phyloP scores from a whole-genome alignment of 441 rosid genomes.

The Gossypium gossypioides region DNA sequence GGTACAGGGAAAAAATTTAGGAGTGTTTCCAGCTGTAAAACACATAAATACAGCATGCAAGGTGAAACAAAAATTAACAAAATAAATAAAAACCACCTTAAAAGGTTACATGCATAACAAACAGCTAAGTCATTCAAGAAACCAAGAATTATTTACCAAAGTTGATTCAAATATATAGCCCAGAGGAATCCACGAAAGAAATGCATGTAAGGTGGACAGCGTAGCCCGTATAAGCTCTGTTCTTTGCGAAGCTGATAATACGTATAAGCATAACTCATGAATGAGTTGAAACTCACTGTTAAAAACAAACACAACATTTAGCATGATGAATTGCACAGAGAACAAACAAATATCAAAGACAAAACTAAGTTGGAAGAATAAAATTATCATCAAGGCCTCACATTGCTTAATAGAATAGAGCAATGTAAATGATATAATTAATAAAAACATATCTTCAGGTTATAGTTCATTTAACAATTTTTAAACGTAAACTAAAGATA shows the following conservation, averaged over 20 bases:
- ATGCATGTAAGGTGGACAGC: conserved; percentile 90
- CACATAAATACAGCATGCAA: background rate
- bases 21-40: conserved; percentile 81
- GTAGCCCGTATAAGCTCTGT: conserved; percentile 94
- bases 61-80: conserved; percentile 9
- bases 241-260: conserved; percentile 93
- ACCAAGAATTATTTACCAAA: conserved; percentile 39
- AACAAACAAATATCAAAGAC: background rate
- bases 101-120: conserved; percentile 3
- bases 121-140: conserved; percentile 7
- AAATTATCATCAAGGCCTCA: background rate
- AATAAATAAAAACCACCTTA: background rate
- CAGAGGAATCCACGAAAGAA: conserved; percentile 98
- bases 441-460: background rate
- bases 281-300: conserved; percentile 98
- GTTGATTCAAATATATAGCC: conserved; percentile 99
- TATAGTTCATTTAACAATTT: background rate
- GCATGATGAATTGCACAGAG: conserved; percentile 11
- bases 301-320: conserved; percentile 28
- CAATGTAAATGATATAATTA: conserved; percentile 16
- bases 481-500: background rate
- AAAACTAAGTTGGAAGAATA: background rate
- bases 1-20: conserved; percentile 75
- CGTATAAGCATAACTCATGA: conserved; percentile 95
- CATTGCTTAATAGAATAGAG: background rate